phyloP scores from a whole-genome alignment of 805 yeast species.

The Candida morakotiae region DNA sequence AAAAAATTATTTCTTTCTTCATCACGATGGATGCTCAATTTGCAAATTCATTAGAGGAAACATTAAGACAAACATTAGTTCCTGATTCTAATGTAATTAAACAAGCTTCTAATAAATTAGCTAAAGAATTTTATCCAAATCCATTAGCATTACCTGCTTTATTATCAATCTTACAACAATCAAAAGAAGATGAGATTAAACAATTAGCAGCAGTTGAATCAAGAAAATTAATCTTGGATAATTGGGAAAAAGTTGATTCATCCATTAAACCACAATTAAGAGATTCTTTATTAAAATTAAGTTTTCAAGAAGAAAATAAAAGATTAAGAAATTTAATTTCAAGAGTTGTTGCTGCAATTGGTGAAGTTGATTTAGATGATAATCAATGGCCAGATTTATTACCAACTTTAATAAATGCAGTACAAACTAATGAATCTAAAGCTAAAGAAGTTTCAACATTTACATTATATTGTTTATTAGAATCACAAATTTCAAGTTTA shows the following conservation, averaged over 20 bases:
- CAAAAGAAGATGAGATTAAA: constrained; percentile 66
- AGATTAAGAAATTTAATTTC: constrained; percentile 85
- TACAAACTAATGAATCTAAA: constrained; percentile 45
- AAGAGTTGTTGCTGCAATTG: constrained; percentile 84
- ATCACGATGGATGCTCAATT: constrained; percentile 64
- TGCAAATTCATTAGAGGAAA: constrained; percentile 67
- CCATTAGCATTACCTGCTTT: constrained; percentile 75
- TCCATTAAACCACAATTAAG: constrained; percentile 58
- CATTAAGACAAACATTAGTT: constrained; percentile 70
- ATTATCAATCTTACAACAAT: constrained; percentile 72
- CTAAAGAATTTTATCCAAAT: constrained; percentile 68
- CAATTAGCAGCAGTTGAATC: constrained; percentile 97
- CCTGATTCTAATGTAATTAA: constrained; percentile 83
- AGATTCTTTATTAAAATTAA: constrained; percentile 60
- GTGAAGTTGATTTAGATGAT: constrained; percentile 62
- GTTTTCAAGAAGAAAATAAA: constrained; percentile 62
- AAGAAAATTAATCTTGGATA: constrained; percentile 69
- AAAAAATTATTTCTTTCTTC: neutral
- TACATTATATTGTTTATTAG: constrained; percentile 73
- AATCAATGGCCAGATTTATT: constrained; percentile 73
- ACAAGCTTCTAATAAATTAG: constrained; percentile 72
- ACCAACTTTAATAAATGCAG: constrained; percentile 64
- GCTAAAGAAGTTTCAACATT: constrained; percentile 81
- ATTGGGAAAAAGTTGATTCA: constrained; percentile 60
- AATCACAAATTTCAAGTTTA: constrained; percentile 59